Conservation (phyloP, 768 basidiomycete genomes). For the Kwoniella newhampshirensis region DNA sequence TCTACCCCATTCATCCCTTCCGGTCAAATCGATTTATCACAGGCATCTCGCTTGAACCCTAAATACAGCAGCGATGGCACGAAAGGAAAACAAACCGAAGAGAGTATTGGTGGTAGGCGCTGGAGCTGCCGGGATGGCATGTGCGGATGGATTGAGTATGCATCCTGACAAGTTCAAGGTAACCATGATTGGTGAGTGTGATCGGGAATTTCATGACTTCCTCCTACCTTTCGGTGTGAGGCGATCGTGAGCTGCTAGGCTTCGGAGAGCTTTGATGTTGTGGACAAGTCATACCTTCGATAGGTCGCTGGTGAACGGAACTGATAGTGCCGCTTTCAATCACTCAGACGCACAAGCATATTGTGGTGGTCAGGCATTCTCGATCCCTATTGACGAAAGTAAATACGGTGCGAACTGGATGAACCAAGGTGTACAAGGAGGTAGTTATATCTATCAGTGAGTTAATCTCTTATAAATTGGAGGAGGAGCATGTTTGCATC, state of each 20-base stretch:
- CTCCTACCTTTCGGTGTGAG: not conserved
- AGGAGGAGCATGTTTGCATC: too few species aligned
- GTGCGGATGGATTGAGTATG: conserved; percentile 54
- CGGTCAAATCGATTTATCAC: not conserved
- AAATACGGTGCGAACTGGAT: conserved; percentile 54
- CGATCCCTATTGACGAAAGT: conserved; percentile 54
- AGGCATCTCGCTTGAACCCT: not conserved
- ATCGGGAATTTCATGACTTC: not conserved
- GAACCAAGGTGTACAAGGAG: conserved; percentile 57
- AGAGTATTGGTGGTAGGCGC: conserved; percentile 56
- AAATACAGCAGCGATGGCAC: conserved; percentile 7
- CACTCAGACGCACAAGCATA: conserved; percentile 51
- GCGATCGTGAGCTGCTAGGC: not conserved
- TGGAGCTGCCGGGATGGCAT: conserved; percentile 56
- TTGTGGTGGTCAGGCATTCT: conserved; percentile 57
- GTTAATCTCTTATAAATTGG: too few species aligned
- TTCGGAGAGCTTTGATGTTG: too few species aligned
- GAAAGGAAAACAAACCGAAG: conserved; percentile 35
- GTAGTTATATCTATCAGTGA: conserved; percentile 41
- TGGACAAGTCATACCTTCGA: too few species aligned
- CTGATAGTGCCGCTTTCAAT: not conserved
- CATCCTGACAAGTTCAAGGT: conserved; percentile 56
- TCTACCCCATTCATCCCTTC: too few species aligned
- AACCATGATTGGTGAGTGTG: conserved; percentile 50
- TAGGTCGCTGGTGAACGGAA: too few species aligned